Percentiles rank a stretch among this genome's conserved stretches.
phyloP scores from a whole-genome alignment of 2,329 filamentous ascomycete species.

The Xylariaceae sp. region DNA sequence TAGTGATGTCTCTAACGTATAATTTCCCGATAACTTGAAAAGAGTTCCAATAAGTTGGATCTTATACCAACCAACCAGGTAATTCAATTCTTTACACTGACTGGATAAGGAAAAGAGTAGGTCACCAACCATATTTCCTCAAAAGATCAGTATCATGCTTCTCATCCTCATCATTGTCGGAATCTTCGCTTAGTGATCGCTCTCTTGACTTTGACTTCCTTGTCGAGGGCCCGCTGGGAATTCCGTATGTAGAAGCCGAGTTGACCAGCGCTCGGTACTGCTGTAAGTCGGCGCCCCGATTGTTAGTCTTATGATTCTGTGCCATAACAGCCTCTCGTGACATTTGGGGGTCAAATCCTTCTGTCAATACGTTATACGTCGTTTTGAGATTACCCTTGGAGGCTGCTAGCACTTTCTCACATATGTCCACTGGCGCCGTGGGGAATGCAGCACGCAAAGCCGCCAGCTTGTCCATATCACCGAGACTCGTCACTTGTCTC shows the following conservation, averaged over 20 bases:
- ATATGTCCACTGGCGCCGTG: slow-evolving; percentile 43
- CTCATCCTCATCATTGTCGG: slow-evolving; percentile 39
- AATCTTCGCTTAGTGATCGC: slow-evolving; percentile 18
- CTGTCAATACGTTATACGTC: slow-evolving; percentile 48
- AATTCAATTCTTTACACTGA: not conserved
- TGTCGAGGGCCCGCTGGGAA: not conserved
- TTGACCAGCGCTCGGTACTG: not conserved
- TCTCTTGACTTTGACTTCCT: slow-evolving; percentile 38
- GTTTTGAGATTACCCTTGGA: slow-evolving; percentile 45
- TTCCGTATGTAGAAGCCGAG: not conserved
- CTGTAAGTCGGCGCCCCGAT: not conserved
- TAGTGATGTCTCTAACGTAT: slow-evolving; percentile 23
- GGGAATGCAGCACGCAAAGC: slow-evolving; percentile 55
- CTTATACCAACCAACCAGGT: not conserved
- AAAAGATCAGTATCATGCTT: slow-evolving; percentile 20
- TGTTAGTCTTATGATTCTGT: slow-evolving; percentile 5
- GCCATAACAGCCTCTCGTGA: slow-evolving; percentile 30
- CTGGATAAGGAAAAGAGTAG: not conserved
- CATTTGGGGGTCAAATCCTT: slow-evolving; percentile 42
- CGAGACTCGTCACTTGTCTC: slow-evolving; percentile 21
- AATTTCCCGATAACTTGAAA: slow-evolving; percentile 25
- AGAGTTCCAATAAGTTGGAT: not conserved
- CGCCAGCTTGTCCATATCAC: slow-evolving; percentile 43
- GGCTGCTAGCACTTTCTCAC: slow-evolving; percentile 46
- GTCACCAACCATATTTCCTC: slow-evolving; percentile 28